Base-by-base conservation (phyloP, 306 rosid genomes). In the Geum urbanum region DNA sequence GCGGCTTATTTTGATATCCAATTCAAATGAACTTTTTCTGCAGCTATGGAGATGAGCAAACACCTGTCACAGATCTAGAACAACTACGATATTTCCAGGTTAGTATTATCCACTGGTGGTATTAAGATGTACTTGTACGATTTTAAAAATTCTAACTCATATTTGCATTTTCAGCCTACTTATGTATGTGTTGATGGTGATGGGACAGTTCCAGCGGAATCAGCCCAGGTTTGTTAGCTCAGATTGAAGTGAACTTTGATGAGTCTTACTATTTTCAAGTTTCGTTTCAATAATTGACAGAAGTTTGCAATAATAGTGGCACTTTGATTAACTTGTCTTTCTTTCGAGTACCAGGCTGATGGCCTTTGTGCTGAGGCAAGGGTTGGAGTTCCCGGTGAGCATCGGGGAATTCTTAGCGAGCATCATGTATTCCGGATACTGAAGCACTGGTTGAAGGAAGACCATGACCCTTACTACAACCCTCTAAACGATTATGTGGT, bases 401-500 rank as follows among this genome's bases (percentile, higher is more conserved):
- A 91, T 51, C 84, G 92, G 35, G 89, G 99, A 39, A 87, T 94
- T 80, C 92, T 94, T 41, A 60, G 92, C 8, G 95, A 94, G 56
- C 95, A 79, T 73, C 99, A 91, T 64, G 78, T 94, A 32, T 94
- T 94, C 74, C 86, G 99, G 78, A 84, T 91, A 74, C 81, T 94
- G 50, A 88, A 87, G 79, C 96, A 88, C 81, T 94, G 99, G 99
- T 85, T 94, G 75, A 91, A 74, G 69, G 99, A 95, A 6, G 97
- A 87, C 58, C 86, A 86, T 2, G 99, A 94, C 72, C 99, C 99
- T 8, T 91, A 74, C 78, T 94, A 94, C 82, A 88, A 94, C 64
- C 99, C 99, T 16, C n/a, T 88, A 51, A 94, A 94, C 47, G 97
- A 94, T 77, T 94, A 87, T 16, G 99, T 94, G 87, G 84, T 91